Percentiles rank a stretch among this genome's conserved stretches.
Evolutionary conservation across 192 early-diverging fungal genomes (phyloP).

Genomic region (Coemansia reversa): DNA sequence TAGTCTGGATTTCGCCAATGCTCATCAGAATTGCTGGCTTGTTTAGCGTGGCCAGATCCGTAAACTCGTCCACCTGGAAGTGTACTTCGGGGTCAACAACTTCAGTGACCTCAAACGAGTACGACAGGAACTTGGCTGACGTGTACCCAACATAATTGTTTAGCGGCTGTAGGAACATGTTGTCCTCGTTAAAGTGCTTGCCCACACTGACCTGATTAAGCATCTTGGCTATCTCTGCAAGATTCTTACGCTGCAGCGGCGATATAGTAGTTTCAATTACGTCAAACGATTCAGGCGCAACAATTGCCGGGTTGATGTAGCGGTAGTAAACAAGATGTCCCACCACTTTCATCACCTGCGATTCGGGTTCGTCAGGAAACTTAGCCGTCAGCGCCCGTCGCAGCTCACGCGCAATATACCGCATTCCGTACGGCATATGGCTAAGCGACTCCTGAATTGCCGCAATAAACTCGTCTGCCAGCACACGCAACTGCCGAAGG

Average conservation of each 20-base stretch:
- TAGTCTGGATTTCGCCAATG: constrained; percentile 85
- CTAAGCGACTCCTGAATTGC: constrained; percentile 78
- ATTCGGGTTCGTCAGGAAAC: constrained; percentile 79
- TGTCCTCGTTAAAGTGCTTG: constrained; percentile 70
- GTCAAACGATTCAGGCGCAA: constrained; percentile 96
- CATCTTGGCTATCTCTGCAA: constrained; percentile 94
- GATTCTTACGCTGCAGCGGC: constrained; percentile 91
- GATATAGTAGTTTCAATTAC: constrained; percentile 84
- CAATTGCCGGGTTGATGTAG: constrained; percentile 97
- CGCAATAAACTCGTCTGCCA: constrained; percentile 81
- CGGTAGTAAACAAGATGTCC: constrained; percentile 97
- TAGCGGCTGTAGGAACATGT: constrained; percentile 69
- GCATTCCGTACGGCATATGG: constrained; percentile 92
- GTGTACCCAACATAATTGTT: constrained; percentile 82
- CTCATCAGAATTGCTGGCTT: constrained; percentile 89
- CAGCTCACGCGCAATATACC: constrained; percentile 93
- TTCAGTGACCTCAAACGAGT: constrained; percentile 84
- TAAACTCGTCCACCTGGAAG: constrained; percentile 89
- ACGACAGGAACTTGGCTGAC: constrained; percentile 73
- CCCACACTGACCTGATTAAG: constrained; percentile 94
- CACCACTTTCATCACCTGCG: constrained; percentile 82
- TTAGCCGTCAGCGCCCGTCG: constrained; percentile 71
- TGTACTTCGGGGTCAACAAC: constrained; percentile 85
- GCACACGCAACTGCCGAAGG: constrained; percentile 71
- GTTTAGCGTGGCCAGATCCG: constrained; percentile 73